Conservation (phyloP, 306 rosid genomes). For the Hippophae gyantsensis region DNA sequence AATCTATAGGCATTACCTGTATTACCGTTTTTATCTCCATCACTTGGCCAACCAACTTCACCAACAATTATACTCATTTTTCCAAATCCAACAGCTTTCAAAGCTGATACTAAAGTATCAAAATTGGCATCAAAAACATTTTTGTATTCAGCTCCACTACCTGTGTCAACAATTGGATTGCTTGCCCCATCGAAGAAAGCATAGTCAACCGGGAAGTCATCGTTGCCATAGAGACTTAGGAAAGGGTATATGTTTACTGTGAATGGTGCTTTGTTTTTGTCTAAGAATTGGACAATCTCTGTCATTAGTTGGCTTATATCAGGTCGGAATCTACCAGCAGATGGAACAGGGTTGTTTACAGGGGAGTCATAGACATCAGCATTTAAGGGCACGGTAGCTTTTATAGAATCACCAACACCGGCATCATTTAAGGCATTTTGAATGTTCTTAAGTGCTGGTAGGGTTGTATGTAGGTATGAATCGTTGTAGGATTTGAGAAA, state of each 20-base stretch:
- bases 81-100: slow-evolving; percentile 56
- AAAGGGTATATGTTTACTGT: slow-evolving; percentile 93
- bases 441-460: slow-evolving; percentile 89
- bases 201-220: slow-evolving; percentile 68
- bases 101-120: slow-evolving; percentile 78
- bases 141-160: slow-evolving; percentile 51
- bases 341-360: slow-evolving; percentile 41
- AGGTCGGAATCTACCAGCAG: slow-evolving; percentile 72
- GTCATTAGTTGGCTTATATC: slow-evolving; percentile 75
- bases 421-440: slow-evolving; percentile 91
- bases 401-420: slow-evolving; percentile 53
- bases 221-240: slow-evolving; percentile 82
- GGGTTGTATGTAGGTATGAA: slow-evolving; percentile 66
- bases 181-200: slow-evolving; percentile 87
- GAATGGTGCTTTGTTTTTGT: slow-evolving; percentile 70
- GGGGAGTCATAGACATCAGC: slow-evolving; percentile 92
- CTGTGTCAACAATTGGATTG: slow-evolving; percentile 42
- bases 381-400: slow-evolving; percentile 93
- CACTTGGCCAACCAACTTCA: slow-evolving; percentile 99
- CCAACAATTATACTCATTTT: slow-evolving; percentile 72
- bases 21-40: slow-evolving; percentile 90
- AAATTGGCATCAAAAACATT: slow-evolving; percentile 93
- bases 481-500: slow-evolving; percentile 79
- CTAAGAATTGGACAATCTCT: slow-evolving; percentile 58
- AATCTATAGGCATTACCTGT: slow-evolving; percentile 62